Conservation (phyloP, 169 alveolate species). For the Amoebophrya sp. region DNA sequence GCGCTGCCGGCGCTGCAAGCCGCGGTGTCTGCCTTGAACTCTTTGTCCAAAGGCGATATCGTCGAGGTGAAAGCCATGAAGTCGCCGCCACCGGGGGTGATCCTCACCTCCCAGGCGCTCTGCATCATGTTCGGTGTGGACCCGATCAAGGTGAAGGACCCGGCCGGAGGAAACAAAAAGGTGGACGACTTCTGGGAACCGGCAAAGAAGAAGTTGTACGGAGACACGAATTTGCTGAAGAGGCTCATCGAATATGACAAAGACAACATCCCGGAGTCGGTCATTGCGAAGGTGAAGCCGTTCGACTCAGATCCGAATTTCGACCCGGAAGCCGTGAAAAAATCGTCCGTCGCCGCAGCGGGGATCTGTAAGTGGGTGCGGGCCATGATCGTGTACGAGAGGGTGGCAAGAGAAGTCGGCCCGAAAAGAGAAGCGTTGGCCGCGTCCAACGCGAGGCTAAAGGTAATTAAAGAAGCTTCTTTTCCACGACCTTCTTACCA, state of each 20-base stretch:
- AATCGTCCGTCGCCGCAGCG: constrained; percentile 71
- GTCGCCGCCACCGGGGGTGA: constrained; percentile 75
- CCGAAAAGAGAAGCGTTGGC: constrained; percentile 75
- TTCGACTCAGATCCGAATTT: constrained; percentile 66
- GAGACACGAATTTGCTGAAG: constrained; percentile 65
- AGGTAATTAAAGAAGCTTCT: constrained; percentile 71
- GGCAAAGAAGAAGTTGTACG: constrained; percentile 70
- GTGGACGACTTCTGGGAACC: constrained; percentile 74
- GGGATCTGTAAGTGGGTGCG: constrained; percentile 87
- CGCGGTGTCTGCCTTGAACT: constrained; percentile 84
- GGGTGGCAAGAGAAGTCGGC: constrained; percentile 74
- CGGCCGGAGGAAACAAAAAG: constrained; percentile 55
- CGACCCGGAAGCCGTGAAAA: constrained; percentile 66
- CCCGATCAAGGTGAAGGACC: constrained; percentile 62
- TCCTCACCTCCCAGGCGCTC: constrained; percentile 62
- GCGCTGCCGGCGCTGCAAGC: constrained; percentile 86
- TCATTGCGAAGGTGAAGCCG: constrained; percentile 82
- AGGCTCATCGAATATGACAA: constrained; percentile 77
- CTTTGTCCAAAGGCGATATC: constrained; percentile 80
- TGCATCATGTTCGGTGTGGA: constrained; percentile 65
- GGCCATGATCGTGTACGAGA: constrained; percentile 82
- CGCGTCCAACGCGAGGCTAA: constrained; percentile 78
- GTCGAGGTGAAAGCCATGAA: constrained; percentile 83
- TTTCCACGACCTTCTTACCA: too few relatives aligned
- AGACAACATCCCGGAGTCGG: constrained; percentile 86